Conservation (phyloP, 2,329 filamentous ascomycete genomes). For the Podosphaera aphanis region DNA sequence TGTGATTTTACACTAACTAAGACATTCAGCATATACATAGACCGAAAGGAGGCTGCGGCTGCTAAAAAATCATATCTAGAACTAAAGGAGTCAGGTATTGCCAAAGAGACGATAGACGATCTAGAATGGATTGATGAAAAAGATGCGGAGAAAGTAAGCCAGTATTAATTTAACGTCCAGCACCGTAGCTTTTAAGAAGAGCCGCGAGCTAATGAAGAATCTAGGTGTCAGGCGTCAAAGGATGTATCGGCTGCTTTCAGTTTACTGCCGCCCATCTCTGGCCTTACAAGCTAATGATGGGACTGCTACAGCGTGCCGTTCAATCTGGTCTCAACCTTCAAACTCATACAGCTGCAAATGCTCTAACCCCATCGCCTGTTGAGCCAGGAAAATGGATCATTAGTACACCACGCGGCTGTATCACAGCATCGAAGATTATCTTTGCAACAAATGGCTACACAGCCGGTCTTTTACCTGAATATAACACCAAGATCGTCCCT, state of each 20-base stretch:
- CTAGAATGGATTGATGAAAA: slow-evolving; percentile 1
- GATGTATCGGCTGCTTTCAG: slow-evolving; percentile 2
- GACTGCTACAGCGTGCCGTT: slow-evolving; percentile 25
- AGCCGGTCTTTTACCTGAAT: slow-evolving; percentile 31
- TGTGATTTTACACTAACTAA: slow-evolving; percentile 20
- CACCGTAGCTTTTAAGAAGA: background rate
- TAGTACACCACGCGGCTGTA: slow-evolving; percentile 28
- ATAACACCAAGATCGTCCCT: slow-evolving; percentile 30
- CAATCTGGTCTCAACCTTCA: slow-evolving; percentile 24
- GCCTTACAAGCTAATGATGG: slow-evolving; percentile 36
- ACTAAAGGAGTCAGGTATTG: slow-evolving; percentile 24
- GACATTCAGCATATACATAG: slow-evolving; percentile 18
- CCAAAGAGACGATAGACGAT: slow-evolving; percentile 2
- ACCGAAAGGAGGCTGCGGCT: slow-evolving; percentile 24
- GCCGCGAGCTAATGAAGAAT: background rate
- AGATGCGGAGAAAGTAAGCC: slow-evolving; percentile 1
- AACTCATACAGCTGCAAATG: slow-evolving; percentile 24
- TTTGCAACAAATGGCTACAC: slow-evolving; percentile 48
- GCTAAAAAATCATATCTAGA: slow-evolving; percentile 36
- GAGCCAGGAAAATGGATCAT: slow-evolving; percentile 20
- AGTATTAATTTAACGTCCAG: background rate
- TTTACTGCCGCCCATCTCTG: slow-evolving; percentile 17
- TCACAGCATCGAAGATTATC: slow-evolving; percentile 29
- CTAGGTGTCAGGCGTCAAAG: slow-evolving; percentile 7
- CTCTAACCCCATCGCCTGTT: slow-evolving; percentile 4